Base-by-base conservation (phyloP, 352 stramenopile species). In the Globisporangium perplexum region DNA sequence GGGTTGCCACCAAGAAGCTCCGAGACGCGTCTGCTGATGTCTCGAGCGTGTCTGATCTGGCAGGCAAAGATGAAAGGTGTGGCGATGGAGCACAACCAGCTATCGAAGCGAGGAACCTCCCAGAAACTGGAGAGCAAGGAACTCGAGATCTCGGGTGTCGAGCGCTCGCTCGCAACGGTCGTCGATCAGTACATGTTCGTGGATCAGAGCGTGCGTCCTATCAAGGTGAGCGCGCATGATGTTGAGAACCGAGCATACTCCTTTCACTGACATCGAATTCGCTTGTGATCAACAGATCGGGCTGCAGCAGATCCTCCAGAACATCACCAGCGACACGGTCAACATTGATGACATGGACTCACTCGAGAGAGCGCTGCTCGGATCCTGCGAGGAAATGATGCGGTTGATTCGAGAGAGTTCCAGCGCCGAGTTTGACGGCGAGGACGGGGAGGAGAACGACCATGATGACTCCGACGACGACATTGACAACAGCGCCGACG, bases 111-210 rank as follows among this genome's bases (percentile, higher is more conserved):
- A 11, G 73, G 70, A 1, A 89, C 74, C 18, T 85, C 76, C 1
- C 77, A 90, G 55, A 72, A 73, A 20, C 66, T 90, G 7, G 79
- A 89, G 55, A 75, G 58, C n/a, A 85, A 83, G 47, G 74, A 89
- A 51, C 59, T 88, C 35, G 82, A 87, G 58, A 72, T 88, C 31
- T 84, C 70, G 5, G 76, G 50, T 20, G 60, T 84, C 11, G 80
- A 91, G 44, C 74, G 74, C 6, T 61, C 68, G 7, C 61, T 93
- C 28, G 68, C 73, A 12, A 89, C 77, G 0, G 72, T 90, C n/a
- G 66, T 90, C 18, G 80, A 93, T 26, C 75, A 91, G 57, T 93
- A 88, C 54, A 85, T 86, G 69, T 93, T 85, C 57, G 80, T 91
- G 1, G 79, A 93, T 35, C 77, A 90, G 55, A 80, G 65, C 33